Percentiles rank a stretch among this genome's conserved stretches.
phyloP scores from a whole-genome alignment of 495 filamentous ascomycete species.

The Chaetomium tenue region DNA sequence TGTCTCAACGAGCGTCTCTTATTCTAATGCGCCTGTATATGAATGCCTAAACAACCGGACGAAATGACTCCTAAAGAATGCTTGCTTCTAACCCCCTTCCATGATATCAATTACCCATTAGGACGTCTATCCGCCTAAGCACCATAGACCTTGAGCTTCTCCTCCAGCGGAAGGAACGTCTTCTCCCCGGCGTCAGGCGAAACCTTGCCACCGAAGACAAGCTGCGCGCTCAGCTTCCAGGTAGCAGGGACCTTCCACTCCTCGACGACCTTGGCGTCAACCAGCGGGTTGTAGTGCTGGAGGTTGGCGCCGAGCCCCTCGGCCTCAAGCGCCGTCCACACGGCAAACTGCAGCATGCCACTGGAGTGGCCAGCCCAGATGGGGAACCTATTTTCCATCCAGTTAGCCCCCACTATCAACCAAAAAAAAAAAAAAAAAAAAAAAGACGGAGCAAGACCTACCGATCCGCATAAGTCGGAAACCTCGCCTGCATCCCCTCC shows the following conservation, averaged over 20 bases:
- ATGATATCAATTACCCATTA: constrained; percentile 2
- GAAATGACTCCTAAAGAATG: background rate
- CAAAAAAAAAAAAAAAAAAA: background rate
- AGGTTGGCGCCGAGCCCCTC: constrained; percentile 72
- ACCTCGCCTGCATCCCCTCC: constrained; percentile 51
- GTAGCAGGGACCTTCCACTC: constrained; percentile 57
- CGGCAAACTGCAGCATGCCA: constrained; percentile 65
- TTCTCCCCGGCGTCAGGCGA: constrained; percentile 51
- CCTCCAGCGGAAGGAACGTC: constrained; percentile 54
- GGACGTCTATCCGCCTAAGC: constrained; percentile 25
- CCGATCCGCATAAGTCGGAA: constrained; percentile 55
- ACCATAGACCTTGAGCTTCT: constrained; percentile 51
- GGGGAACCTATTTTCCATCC: constrained; percentile 49
- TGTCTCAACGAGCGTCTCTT: background rate
- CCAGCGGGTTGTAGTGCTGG: constrained; percentile 71
- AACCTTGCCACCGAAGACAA: constrained; percentile 60
- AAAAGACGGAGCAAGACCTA: constrained; percentile 5
- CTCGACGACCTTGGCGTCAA: constrained; percentile 56
- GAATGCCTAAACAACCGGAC: background rate
- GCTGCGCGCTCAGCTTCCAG: constrained; percentile 61
- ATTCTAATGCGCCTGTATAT: background rate
- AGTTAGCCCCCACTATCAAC: background rate
- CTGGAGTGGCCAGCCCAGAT: constrained; percentile 59
- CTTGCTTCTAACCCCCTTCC: constrained; percentile 12
- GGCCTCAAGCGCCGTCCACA: constrained; percentile 66